Percentiles rank a stretch among this genome's conserved stretches.
These are phyloP conservation scores for Tuber calosporum DNA, from an alignment of 495 filamentous ascomycete genomes.

Conservation along the genomic window DNA sequence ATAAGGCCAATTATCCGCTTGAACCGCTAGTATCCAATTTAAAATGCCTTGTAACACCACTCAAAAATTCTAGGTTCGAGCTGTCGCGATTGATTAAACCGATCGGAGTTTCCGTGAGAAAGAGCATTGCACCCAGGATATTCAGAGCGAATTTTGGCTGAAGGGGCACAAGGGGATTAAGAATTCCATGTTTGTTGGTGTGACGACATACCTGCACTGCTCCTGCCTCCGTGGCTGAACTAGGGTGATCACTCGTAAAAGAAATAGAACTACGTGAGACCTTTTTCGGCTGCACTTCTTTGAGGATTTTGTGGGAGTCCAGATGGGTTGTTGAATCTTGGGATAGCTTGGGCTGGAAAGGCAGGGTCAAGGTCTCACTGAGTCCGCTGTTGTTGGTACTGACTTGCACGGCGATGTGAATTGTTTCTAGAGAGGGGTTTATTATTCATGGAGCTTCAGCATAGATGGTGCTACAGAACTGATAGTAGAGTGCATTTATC, in stretches of 20 bases:
- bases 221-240: not conserved
- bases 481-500: not conserved
- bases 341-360: not conserved
- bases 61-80: not conserved
- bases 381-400: not conserved
- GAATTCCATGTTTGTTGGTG: not conserved
- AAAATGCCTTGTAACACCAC: not conserved
- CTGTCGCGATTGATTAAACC: not conserved
- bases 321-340: not conserved
- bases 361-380: not conserved
- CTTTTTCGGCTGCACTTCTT: not conserved
- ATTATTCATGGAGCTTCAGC: not conserved
- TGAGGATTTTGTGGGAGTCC: not conserved
- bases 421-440: not conserved
- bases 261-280: not conserved
- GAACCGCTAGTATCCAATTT: not conserved
- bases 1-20: not conserved
- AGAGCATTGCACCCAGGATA: fast-evolving
- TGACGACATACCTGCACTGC: not conserved
- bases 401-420: not conserved
- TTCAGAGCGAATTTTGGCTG: not conserved
- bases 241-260: not conserved
- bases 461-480: not conserved
- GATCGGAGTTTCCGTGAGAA: not conserved
- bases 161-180: not conserved